Evolutionary conservation across 306 rosid species (phyloP), one percentile per base, ranked within the genome.

Genomic region (Acacia acuminata): DNA sequence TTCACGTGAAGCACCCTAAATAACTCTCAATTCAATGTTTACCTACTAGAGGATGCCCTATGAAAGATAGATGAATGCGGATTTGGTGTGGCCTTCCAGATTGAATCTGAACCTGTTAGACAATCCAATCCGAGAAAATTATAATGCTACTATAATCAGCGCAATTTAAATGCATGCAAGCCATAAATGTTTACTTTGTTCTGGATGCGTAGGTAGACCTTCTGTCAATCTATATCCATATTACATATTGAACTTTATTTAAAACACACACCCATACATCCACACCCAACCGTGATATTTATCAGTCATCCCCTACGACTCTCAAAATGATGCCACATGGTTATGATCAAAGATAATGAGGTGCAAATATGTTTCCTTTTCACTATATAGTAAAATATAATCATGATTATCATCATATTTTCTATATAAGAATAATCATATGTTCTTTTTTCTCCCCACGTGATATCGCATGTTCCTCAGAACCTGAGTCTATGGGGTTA

Each of bases 51-150:
- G 97, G 98, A 87, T 96, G 93, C 68, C 98, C 97, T 44, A 96
- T 85, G 91, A 88, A 93, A 82, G 98, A 88, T 56, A 96, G 99
- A 83, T 96, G 99, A 79, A 96, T 93, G 63, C 97, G 98, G 75
- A 96, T 96, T 86, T 96, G 99, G 88, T 93, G 99, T 17, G 99
- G 98, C 40, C 99, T 88, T 77, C 99, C 97, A 9, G 99, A 93
- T 72, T 91, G 92, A 80, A 95, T 95, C 86, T 86, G 93, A 51
- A 95, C 98, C 99, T 92, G 92, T 87, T 71, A 84, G 82, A 77
- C 82, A 81, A 42, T 60, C 58, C 78, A 77, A 82, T 58, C 73
- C 67, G n/a, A 44, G 73, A 75, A 75, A 45, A 25, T 74, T 42
- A 66, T 36, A 79, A 51, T 53, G 47, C 65, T 77, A 83, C 65